Base-by-base conservation (phyloP, 1,284 basidiomycete genomes). In the Retiboletus fuscus region DNA sequence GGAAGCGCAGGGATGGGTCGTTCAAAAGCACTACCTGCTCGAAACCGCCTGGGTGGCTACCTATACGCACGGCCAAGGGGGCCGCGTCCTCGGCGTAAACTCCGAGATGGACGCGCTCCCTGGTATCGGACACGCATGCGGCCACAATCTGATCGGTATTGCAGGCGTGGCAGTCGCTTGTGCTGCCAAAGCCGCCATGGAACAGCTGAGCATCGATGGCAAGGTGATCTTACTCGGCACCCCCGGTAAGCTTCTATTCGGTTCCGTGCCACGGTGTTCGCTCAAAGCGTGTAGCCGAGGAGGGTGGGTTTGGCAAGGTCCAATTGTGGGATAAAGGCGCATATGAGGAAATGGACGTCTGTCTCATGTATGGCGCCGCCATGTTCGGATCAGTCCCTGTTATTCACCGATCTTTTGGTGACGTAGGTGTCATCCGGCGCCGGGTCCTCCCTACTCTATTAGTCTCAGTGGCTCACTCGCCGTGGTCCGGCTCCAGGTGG, bases 61-160 rank as follows among this genome's bases (percentile, higher is more conserved):
- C 0, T 95, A 89, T 74, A 82, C 84, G 15, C 83, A 88, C 73
- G 89, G 89, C n/a, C 76, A 83, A 58, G 88, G 88, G 11, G 87
- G 89, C 26, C 85, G 87, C 47, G 87, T 87, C 5, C 89, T 93
- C 62, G 93, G 92, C 2, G 82, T 95, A 69, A 94, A 94, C 78
- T 92, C 92, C 3, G 94, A 96, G 85, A 90, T 90, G 89, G 89
- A 90, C 64, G 90, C 91, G 1, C 82, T 93, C 28, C 87, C 87
- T 49, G 90, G 88, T 1, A 86, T 93, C 30, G 92, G 92, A 0
- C 93, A 94, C 76, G 93, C 92, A 3, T 94, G 94, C 74, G 93
- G 93, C 8, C 93, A 95, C 80, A 95, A 94, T 77, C 84, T 95
- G 64, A 95, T 95, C 71, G 93, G 92, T 7, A 92, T 95, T 57